Percentiles rank a stretch among this genome's conserved stretches.
phyloP scores from a whole-genome alignment of 2,329 filamentous ascomycete species.

The Torrubiellomyces zombiae region DNA sequence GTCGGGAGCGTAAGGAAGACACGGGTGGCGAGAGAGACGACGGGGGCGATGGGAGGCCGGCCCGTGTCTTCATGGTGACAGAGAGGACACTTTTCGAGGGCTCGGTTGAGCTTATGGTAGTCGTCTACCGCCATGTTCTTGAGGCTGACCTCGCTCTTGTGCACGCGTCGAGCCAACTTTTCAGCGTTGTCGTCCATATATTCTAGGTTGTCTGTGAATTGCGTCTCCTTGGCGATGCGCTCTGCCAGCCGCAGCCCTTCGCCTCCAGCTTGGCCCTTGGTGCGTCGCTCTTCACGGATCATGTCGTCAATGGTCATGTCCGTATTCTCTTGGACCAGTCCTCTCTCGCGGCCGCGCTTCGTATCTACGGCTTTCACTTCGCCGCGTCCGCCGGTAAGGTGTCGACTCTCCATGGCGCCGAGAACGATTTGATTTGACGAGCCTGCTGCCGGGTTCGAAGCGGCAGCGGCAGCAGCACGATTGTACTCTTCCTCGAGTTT shows the following conservation, averaged over 20 bases:
- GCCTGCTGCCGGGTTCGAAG: constrained; percentile 39
- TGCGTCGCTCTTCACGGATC: constrained; percentile 85
- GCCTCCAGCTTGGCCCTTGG: constrained; percentile 57
- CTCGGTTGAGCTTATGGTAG: constrained; percentile 75
- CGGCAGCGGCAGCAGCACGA: constrained; percentile 47
- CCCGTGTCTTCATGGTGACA: constrained; percentile 78
- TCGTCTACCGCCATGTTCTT: constrained; percentile 77
- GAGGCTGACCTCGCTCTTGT: constrained; percentile 75
- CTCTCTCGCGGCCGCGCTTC: constrained; percentile 70
- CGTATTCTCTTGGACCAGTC: constrained; percentile 74
- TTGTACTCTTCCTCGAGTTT: constrained; percentile 76
- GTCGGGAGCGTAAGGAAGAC: constrained; percentile 81
- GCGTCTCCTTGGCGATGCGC: constrained; percentile 81
- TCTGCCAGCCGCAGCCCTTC: constrained; percentile 76
- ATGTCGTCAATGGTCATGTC: constrained; percentile 96
- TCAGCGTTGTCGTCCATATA: constrained; percentile 95
- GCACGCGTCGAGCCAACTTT: constrained; percentile 72
- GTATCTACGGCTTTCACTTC: constrained; percentile 69
- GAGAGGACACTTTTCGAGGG: constrained; percentile 74
- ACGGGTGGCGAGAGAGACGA: constrained; percentile 72
- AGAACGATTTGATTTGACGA: constrained; percentile 64
- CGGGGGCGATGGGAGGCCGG: constrained; percentile 61
- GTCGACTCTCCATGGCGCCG: constrained; percentile 74
- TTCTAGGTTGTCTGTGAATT: constrained; percentile 83
- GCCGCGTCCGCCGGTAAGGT: constrained; percentile 55